Percentiles rank a stretch among this genome's conserved stretches.
These are phyloP conservation scores for Gossypium ekmanianum DNA, from an alignment of 345 rosid species.

Conservation along the genomic window DNA sequence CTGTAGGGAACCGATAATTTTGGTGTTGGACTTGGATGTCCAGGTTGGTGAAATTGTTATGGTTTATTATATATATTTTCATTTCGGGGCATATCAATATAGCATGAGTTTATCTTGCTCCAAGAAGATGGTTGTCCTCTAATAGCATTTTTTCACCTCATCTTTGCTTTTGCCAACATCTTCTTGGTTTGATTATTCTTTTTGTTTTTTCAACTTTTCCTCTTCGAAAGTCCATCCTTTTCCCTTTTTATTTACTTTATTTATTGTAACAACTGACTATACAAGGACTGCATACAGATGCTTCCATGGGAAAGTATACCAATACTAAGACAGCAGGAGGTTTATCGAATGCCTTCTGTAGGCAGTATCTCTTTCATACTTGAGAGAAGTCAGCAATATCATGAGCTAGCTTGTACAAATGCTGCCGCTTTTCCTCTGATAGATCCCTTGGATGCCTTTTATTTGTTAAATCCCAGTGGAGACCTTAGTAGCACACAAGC, in stretches of 20 bases:
- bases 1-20: conserved; percentile 59
- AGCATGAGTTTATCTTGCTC: neutral
- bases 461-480: conserved; percentile 81
- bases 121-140: neutral
- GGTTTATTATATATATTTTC: neutral
- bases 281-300: conserved; percentile 51
- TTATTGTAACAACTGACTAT: conserved; percentile 12
- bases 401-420: conserved; percentile 34
- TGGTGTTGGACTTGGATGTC: conserved; percentile 73
- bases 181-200: neutral
- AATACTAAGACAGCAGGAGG: conserved; percentile 72
- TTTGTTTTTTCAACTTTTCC: neutral
- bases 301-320: conserved; percentile 98
- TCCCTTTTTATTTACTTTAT: neutral
- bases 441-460: conserved; percentile 90
- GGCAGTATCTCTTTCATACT: conserved; percentile 57
- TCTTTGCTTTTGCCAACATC: neutral
- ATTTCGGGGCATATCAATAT: neutral
- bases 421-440: conserved; percentile 55
- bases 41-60: conserved; percentile 53
- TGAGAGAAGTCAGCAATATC: conserved; percentile 39
- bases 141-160: neutral
- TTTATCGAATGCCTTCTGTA: conserved; percentile 95
- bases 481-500: conserved; percentile 63
- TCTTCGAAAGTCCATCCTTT: neutral